Evolutionary conservation across 2,329 filamentous ascomycete genomes (phyloP).

Genomic region (Waltergamsia citrina): DNA sequence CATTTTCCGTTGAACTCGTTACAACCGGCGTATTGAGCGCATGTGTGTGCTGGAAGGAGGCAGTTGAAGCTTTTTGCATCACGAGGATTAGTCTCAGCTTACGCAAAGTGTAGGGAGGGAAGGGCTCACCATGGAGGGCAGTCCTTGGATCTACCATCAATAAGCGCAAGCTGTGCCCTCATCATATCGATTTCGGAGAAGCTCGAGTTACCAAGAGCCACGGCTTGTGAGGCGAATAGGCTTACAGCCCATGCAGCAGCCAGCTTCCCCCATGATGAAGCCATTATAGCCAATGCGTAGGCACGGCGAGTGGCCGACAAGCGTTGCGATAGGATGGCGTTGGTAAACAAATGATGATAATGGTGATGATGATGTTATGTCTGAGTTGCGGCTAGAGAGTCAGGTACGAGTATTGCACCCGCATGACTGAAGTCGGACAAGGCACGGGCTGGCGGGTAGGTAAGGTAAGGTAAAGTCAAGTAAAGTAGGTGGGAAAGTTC

Average conservation of each 20-base stretch:
- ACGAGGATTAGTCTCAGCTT: background rate
- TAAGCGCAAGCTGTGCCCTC: slow-evolving; percentile 57
- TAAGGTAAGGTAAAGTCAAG: no score
- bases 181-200: slow-evolving; percentile 52
- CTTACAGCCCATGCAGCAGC: slow-evolving; percentile 29
- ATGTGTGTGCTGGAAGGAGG: slow-evolving; percentile 83
- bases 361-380: no score
- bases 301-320: no score
- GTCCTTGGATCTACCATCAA: slow-evolving; percentile 63
- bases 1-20: slow-evolving; percentile 90
- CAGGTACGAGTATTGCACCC: no score
- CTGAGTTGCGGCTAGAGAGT: no score
- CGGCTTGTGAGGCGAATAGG: slow-evolving; percentile 23
- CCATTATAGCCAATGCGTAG: slow-evolving; percentile 24
- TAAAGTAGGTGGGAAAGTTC: no score
- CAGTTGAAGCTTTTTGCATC: slow-evolving; percentile 75
- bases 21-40: slow-evolving; percentile 82
- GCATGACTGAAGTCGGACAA: no score
- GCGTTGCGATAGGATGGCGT: no score
- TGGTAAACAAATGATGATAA: no score
- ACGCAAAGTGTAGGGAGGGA: no score
- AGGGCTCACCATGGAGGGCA: slow-evolving; percentile 64
- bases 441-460: no score
- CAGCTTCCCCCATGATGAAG: slow-evolving; percentile 23
- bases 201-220: slow-evolving; percentile 39